Conservation (phyloP, 805 yeast species). For the Yueomyces sp. region DNA sequence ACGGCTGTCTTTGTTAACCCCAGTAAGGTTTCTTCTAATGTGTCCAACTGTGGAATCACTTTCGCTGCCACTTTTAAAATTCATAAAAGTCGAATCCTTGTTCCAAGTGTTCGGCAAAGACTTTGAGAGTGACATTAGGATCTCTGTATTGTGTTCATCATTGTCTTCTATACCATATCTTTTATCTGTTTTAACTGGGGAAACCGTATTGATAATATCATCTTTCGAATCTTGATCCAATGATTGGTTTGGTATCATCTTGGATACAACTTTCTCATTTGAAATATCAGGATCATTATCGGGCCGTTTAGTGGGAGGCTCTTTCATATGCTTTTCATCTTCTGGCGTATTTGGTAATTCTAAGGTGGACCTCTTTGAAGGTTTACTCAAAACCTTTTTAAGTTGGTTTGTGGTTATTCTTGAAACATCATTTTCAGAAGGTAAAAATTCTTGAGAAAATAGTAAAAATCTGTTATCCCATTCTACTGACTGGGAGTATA, state of each 20-base stretch:
- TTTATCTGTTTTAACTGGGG: background rate
- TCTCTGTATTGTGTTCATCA: background rate
- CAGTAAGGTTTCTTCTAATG: too few relatives aligned
- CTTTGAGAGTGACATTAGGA: background rate
- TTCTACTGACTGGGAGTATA: constrained; percentile 69
- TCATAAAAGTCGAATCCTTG: too few relatives aligned
- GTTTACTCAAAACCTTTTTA: constrained; percentile 41
- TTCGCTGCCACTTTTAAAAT: background rate
- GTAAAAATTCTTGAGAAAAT: constrained; percentile 68
- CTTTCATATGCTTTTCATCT: background rate
- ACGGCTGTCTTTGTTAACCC: constrained; percentile 20
- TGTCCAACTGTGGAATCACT: background rate
- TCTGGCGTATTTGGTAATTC: background rate
- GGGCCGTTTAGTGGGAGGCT: background rate
- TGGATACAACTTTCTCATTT: background rate
- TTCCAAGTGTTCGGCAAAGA: background rate
- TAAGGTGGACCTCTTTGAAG: constrained; percentile 2
- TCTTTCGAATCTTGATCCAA: background rate
- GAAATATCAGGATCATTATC: background rate
- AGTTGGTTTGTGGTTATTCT: constrained; percentile 81
- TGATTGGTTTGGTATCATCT: background rate
- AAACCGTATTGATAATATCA: background rate
- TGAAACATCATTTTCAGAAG: constrained; percentile 87
- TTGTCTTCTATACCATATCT: too few relatives aligned
- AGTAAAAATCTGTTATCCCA: constrained; percentile 81